phyloP scores from a whole-genome alignment of 2,329 filamentous ascomycete species.

The Blumeria graminis region DNA sequence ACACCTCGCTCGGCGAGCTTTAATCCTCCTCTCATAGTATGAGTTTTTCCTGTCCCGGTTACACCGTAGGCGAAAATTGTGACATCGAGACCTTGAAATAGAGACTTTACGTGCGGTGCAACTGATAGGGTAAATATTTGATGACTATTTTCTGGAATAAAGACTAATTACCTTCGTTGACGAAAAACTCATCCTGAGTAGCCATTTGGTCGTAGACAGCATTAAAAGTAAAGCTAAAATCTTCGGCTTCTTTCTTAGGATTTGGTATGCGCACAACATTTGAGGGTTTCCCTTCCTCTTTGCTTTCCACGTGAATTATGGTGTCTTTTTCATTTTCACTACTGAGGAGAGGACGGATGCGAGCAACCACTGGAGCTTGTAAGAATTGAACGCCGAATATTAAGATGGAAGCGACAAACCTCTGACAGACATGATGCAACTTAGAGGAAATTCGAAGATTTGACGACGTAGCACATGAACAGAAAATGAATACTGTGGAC shows the following conservation, averaged over 20 bases:
- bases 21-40: slow-evolving; percentile 84
- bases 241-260: slow-evolving; percentile 74
- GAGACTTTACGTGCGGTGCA: slow-evolving; percentile 66
- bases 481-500: too few relatives aligned
- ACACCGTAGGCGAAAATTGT: slow-evolving; percentile 86
- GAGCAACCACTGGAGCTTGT: slow-evolving; percentile 50
- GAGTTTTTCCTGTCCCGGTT: slow-evolving; percentile 82
- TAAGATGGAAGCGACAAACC: neutral
- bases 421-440: slow-evolving; percentile 2
- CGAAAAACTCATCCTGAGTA: slow-evolving; percentile 70
- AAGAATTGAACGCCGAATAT: neutral
- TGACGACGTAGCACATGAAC: too few relatives aligned
- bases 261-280: slow-evolving; percentile 72
- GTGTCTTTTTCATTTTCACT: slow-evolving; percentile 70
- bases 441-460: too few relatives aligned
- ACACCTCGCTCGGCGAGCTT: slow-evolving; percentile 67
- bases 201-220: slow-evolving; percentile 64
- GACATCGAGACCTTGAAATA: slow-evolving; percentile 73
- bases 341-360: slow-evolving; percentile 69
- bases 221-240: slow-evolving; percentile 81
- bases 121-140: slow-evolving; percentile 26
- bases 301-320: slow-evolving; percentile 48
- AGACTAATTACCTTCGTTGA: slow-evolving; percentile 47
- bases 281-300: slow-evolving; percentile 33
- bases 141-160: neutral